Evolutionary conservation across 495 filamentous ascomycete species (phyloP).

Genomic region (Penicillium nucicola): DNA sequence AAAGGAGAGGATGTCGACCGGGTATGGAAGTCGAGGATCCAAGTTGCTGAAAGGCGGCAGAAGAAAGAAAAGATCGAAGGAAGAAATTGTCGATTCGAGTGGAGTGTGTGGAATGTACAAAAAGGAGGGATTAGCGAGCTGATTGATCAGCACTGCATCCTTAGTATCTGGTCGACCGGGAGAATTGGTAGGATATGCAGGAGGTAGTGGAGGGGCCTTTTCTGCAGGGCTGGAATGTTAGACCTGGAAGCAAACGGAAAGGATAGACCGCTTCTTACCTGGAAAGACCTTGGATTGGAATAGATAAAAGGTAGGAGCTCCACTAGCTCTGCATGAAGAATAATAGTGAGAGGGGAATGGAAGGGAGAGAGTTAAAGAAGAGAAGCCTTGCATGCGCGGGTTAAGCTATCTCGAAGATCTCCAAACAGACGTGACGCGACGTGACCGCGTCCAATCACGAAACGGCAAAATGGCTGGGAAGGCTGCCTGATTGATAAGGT

Average conservation of each 20-base stretch:
- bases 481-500: background rate
- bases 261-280: slow-evolving; percentile 14
- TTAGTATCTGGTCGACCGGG: slow-evolving; percentile 25
- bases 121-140: slow-evolving; percentile 8
- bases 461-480: slow-evolving; percentile 6
- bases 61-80: background rate
- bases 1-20: background rate
- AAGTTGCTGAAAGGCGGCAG: slow-evolving; percentile 1
- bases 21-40: background rate
- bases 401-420: slow-evolving; percentile 32
- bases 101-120: slow-evolving; percentile 6
- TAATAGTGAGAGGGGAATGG: slow-evolving; percentile 24
- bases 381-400: slow-evolving; percentile 44
- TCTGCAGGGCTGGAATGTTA: slow-evolving; percentile 31
- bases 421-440: slow-evolving; percentile 45
- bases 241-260: slow-evolving; percentile 3
- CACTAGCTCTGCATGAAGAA: slow-evolving; percentile 15
- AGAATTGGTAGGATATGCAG: slow-evolving; percentile 28
- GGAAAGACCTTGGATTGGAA: slow-evolving; percentile 8
- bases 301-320: slow-evolving; percentile 9
- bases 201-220: slow-evolving; percentile 13
- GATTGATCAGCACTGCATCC: slow-evolving; percentile 14
- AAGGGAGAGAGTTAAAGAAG: slow-evolving; percentile 17
- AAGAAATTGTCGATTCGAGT: slow-evolving; percentile 7
- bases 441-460: slow-evolving; percentile 45